phyloP scores from a whole-genome alignment of 2,329 filamentous ascomycete species.

The Fusarium redolens region DNA sequence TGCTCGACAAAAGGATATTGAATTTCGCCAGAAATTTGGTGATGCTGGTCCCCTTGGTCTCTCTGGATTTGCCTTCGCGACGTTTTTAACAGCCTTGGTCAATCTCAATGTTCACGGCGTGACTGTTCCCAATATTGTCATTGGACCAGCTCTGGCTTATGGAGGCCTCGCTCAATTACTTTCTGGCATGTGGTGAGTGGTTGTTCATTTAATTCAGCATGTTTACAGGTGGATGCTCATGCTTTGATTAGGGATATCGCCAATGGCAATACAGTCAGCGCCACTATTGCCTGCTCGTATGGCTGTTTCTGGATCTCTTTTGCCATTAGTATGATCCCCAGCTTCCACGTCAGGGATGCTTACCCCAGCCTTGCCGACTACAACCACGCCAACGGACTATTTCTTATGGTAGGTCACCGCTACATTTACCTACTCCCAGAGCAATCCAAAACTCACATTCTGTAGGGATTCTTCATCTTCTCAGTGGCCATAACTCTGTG shows the following conservation, averaged over 20 bases:
- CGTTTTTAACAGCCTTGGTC: slow-evolving; percentile 3
- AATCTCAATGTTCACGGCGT: slow-evolving; percentile 7
- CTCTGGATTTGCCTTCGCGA: slow-evolving; percentile 6
- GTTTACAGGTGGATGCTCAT: rapidly evolving
- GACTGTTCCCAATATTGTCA: slow-evolving; percentile 3
- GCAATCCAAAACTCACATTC: neutral
- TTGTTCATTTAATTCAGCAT: rapidly evolving
- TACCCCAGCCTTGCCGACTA: slow-evolving; percentile 3
- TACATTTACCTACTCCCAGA: rapidly evolving
- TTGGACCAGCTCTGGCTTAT: slow-evolving; percentile 8
- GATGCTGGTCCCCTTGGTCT: slow-evolving; percentile 10
- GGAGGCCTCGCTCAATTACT: slow-evolving; percentile 8
- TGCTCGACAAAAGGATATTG: neutral
- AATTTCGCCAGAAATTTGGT: slow-evolving; percentile 8
- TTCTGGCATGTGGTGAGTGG: slow-evolving; percentile 11
- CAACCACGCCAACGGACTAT: slow-evolving; percentile 12
- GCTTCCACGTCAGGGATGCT: slow-evolving; percentile 5
- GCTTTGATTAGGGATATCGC: neutral
- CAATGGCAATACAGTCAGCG: slow-evolving; percentile 8
- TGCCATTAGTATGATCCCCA: slow-evolving; percentile 12
- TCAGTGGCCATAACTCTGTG: slow-evolving; percentile 6
- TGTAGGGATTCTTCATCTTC: slow-evolving; percentile 15
- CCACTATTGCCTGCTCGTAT: slow-evolving; percentile 8
- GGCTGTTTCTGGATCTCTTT: slow-evolving; percentile 22
- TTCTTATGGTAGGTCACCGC: neutral